A percentile compares a stretch with the other conserved stretches of the same genome.
Conservation (phyloP, 257 asterid genomes). For the Solanum medicagineum region DNA sequence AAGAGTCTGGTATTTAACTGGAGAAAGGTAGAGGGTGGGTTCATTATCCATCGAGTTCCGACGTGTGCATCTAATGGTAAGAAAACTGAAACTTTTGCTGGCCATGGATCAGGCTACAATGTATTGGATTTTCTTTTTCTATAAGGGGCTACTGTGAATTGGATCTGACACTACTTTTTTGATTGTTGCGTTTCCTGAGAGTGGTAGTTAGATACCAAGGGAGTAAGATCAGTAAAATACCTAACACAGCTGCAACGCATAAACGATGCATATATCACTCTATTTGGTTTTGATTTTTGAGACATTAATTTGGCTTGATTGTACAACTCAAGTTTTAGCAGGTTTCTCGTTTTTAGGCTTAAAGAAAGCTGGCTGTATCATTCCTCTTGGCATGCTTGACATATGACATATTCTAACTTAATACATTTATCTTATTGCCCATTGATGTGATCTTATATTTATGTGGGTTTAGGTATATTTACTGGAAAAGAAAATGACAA, state of each 20-base stretch:
- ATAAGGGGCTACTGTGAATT: not conserved
- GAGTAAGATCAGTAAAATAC: not conserved
- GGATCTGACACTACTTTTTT: not conserved
- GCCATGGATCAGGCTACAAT: not conserved
- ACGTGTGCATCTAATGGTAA: not conserved
- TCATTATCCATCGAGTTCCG: not conserved
- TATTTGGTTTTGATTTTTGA: not conserved
- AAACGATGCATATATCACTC: not conserved
- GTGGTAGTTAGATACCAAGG: not conserved
- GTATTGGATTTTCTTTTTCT: not conserved
- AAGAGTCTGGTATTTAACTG: not conserved
- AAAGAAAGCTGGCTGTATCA: not conserved
- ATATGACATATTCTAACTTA: not conserved
- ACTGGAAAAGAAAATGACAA: constrained; percentile 23
- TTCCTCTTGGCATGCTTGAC: not conserved
- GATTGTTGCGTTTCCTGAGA: not conserved
- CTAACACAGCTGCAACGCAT: not conserved
- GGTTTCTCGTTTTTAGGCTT: not conserved
- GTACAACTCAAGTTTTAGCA: not conserved
- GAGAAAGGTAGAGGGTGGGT: not conserved
- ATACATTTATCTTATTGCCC: not conserved
- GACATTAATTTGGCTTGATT: not conserved
- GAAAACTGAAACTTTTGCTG: not conserved
- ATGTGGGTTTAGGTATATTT: constrained; percentile 34
- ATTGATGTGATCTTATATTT: not conserved